Evolutionary conservation across 352 stramenopile genomes (phyloP), one percentile per base, ranked within the genome.

Genomic region (Pythium pyrilobum): DNA sequence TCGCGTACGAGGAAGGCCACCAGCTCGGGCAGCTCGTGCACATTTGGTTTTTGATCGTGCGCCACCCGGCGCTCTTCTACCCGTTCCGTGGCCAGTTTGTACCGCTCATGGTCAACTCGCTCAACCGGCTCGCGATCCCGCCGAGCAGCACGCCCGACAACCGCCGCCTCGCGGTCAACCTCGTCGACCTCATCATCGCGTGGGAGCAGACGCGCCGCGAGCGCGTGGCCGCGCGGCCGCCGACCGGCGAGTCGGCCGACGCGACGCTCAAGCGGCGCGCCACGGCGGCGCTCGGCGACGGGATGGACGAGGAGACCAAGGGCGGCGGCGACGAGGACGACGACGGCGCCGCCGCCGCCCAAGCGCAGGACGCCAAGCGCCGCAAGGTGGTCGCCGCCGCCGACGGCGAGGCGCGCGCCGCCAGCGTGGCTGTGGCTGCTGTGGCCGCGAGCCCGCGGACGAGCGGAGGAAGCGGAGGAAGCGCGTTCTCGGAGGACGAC

Each of bases 1-100:
- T 99, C 31, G 95, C 98, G 56, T 97, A 97, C 54, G 96, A 99
- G 77, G 97, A 99, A 83, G 89, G 85, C 7, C 96, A 98, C 59
- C 90, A 93, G 16, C 71, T 98, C 0, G 82, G 83, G 13, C 96
- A 99, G 52, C 77, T 99, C 15, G 95, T 97, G 39, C 96, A 99
- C 77, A 96, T 99, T 62, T 99, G 95, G 93, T 96, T 98, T 42
- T 78, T 97, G 27, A 96, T 99, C 56, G 95, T 98, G 42, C 82
- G 87, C 27, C 93, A 99, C 66, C 87, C 89, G 21, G 70, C 86
- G 13, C 59, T 99, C 25, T 99, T 98, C 62, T 95, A 92, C 58
- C 73, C 74, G 16, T 95, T 97, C 63, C 86, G 94, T 31, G 76
- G 72, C 31, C 82, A 97, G 49, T 98, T 99, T 67, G 81, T 98